These are phyloP conservation scores for Guadua angustifolia DNA, from an alignment of 176 grass and related monocot species.

Conservation along the genomic window DNA sequence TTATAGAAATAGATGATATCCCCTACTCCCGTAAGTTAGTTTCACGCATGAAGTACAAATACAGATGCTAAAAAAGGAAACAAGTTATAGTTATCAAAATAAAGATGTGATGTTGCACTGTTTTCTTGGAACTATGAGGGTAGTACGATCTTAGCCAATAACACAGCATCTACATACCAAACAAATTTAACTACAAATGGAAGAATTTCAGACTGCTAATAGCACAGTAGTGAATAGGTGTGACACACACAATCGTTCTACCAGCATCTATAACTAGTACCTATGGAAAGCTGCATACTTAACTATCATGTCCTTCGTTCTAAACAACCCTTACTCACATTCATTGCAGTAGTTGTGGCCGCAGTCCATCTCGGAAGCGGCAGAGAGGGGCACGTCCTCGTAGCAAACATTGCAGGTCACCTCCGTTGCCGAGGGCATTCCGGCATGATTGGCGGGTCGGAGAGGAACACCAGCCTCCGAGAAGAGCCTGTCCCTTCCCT, in stretches of 20 bases:
- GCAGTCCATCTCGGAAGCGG: slow-evolving; percentile 87
- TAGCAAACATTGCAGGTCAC: slow-evolving; percentile 80
- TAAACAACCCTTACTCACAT: slow-evolving; percentile 55
- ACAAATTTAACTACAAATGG: slow-evolving; percentile 6
- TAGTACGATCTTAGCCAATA: slow-evolving; percentile 10
- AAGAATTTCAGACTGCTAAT: neutral
- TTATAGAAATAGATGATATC: neutral
- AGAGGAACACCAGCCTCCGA: slow-evolving; percentile 74
- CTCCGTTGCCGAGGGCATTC: slow-evolving; percentile 18
- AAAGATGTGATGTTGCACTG: neutral
- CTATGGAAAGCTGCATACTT: slow-evolving; percentile 24
- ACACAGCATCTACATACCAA: slow-evolving; percentile 6
- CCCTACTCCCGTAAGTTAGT: neutral
- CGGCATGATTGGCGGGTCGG: slow-evolving; percentile 38
- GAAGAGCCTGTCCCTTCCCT: slow-evolving; percentile 82
- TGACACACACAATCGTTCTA: neutral
- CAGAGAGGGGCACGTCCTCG: slow-evolving; percentile 53
- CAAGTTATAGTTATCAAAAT: neutral
- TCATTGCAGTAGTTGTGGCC: slow-evolving; percentile 93
- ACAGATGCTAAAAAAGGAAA: slow-evolving; percentile 6
- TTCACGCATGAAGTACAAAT: neutral
- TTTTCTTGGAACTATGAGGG: slow-evolving; percentile 8
- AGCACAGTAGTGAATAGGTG: neutral
- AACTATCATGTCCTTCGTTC: neutral
- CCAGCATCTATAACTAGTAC: neutral